Conservation (phyloP, 768 basidiomycete species). For the Panaeolus papilionaceus region DNA sequence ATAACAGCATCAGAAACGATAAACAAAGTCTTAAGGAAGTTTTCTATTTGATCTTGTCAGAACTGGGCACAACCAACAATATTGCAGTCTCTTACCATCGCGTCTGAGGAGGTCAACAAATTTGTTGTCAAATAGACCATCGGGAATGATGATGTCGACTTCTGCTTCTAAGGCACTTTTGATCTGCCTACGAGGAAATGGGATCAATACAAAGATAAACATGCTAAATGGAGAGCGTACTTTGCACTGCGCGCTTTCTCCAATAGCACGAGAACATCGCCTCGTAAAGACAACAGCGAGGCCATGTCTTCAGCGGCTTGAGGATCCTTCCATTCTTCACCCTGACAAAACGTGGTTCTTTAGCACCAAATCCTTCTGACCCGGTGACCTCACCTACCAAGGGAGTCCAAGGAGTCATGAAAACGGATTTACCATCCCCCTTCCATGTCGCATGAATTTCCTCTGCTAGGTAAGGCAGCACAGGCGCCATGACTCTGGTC, state of each 20-base stretch:
- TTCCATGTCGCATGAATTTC: constrained; percentile 70
- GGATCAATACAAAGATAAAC: constrained; percentile 15
- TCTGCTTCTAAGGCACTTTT: constrained; percentile 81
- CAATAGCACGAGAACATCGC: constrained; percentile 65
- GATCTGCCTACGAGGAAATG: constrained; percentile 54
- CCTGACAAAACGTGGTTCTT: constrained; percentile 40
- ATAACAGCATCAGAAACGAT: constrained; percentile 78
- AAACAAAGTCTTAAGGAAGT: constrained; percentile 74
- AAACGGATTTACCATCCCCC: constrained; percentile 61
- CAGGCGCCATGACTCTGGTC: constrained; percentile 78
- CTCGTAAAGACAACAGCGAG: constrained; percentile 63
- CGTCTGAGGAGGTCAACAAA: constrained; percentile 44
- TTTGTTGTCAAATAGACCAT: constrained; percentile 30
- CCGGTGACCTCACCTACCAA: constrained; percentile 52
- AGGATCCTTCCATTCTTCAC: constrained; percentile 65
- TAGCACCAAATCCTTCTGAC: neutral
- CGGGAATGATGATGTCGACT: constrained; percentile 65
- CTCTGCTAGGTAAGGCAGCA: constrained; percentile 90
- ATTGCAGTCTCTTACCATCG: constrained; percentile 42
- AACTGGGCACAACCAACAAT: neutral
- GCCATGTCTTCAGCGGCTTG: constrained; percentile 68
- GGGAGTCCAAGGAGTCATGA: constrained; percentile 69
- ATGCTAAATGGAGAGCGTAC: constrained; percentile 45
- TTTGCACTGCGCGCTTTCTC: constrained; percentile 81
- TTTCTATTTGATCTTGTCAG: constrained; percentile 46